phyloP scores from a whole-genome alignment of 192 early-diverging fungal genomes.

The Chytriomyces hyalinus region DNA sequence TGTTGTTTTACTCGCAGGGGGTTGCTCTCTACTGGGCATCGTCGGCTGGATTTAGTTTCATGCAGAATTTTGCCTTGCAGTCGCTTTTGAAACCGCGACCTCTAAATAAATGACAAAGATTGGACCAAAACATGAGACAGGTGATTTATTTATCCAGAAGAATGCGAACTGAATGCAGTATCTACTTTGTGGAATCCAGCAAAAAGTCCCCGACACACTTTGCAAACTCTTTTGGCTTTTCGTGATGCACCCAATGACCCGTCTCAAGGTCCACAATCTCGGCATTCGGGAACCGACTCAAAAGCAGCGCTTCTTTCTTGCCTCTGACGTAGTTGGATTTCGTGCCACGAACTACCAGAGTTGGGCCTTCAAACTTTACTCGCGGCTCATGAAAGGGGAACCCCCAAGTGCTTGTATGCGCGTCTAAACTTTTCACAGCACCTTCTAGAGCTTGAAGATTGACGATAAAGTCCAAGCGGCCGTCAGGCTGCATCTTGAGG shows the following conservation, averaged over 20 bases:
- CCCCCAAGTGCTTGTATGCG: constrained; percentile 16
- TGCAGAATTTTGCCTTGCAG: constrained; percentile 65
- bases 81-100: neutral
- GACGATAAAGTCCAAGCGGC: constrained; percentile 68
- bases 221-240: neutral
- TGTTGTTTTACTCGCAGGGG: constrained; percentile 47
- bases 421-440: neutral
- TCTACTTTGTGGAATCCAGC: neutral
- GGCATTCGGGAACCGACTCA: constrained; percentile 72
- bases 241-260: constrained; percentile 78
- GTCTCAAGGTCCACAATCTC: constrained; percentile 74
- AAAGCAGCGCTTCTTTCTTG: constrained; percentile 57
- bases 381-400: constrained; percentile 28
- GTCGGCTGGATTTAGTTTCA: constrained; percentile 66
- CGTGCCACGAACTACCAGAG: constrained; percentile 82
- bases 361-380: constrained; percentile 59
- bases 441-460: constrained; percentile 71
- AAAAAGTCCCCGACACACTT: neutral
- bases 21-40: constrained; percentile 75
- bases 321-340: constrained; percentile 71
- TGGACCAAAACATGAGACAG: too few species aligned
- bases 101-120: too few species aligned
- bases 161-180: too few species aligned
- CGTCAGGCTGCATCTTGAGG: constrained; percentile 65
- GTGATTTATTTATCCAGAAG: too few species aligned